Conservation (phyloP, 768 basidiomycete species). For the Rhodotorula sphaerocarpa region DNA sequence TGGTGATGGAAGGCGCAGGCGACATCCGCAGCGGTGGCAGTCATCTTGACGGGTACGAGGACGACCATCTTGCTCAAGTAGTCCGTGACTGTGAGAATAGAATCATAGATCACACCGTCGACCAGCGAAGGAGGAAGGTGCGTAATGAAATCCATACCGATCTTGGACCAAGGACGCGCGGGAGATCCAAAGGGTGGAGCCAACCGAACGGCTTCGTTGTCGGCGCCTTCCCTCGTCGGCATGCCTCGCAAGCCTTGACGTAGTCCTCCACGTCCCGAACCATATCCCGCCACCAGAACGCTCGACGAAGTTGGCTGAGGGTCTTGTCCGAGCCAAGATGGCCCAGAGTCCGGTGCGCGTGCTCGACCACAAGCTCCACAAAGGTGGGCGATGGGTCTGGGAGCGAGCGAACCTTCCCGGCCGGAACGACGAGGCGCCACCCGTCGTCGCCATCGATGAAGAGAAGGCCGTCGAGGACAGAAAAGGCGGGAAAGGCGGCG, state of each 20-base stretch:
- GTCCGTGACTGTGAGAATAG: slow-evolving; percentile 3
- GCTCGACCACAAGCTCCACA: not conserved
- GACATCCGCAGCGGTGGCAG: slow-evolving; percentile 16
- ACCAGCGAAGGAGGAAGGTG: not conserved
- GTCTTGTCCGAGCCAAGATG: slow-evolving; percentile 7
- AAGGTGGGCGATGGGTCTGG: not conserved
- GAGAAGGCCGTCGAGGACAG: not conserved
- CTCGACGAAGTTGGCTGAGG: not conserved
- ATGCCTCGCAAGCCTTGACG: slow-evolving; percentile 4
- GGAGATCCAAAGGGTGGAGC: slow-evolving; percentile 4
- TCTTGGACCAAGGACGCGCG: not conserved
- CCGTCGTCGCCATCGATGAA: not conserved
- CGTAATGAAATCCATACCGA: slow-evolving; percentile 7
- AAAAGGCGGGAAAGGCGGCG: not conserved
- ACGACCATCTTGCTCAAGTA: slow-evolving; percentile 38
- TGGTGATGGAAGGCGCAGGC: slow-evolving; percentile 15
- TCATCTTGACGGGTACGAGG: slow-evolving; percentile 23
- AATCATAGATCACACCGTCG: not conserved
- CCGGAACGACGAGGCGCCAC: not conserved
- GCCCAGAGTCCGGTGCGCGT: not conserved
- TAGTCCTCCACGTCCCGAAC: slow-evolving; percentile 3
- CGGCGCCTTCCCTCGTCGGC: not conserved
- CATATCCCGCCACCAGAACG: slow-evolving; percentile 14
- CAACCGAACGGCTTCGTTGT: slow-evolving; percentile 1
- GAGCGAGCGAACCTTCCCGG: not conserved